These are phyloP conservation scores for Gossypioides kirkii DNA, from an alignment of 345 rosid species.

Conservation along the genomic window DNA sequence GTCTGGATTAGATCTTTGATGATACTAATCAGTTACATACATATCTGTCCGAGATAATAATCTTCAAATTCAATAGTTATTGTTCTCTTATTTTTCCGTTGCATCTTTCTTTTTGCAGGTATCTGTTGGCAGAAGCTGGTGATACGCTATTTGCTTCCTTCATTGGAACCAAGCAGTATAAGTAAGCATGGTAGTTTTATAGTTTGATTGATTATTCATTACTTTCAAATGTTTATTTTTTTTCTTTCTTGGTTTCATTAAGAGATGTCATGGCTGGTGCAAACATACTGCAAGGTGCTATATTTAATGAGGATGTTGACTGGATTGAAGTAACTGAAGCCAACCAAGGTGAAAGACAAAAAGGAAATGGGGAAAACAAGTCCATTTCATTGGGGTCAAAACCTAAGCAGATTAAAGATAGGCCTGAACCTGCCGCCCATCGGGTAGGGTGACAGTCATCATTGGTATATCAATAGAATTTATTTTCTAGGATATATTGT, in stretches of 20 bases:
- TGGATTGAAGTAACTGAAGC: slow-evolving; percentile 39
- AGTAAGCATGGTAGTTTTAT: slow-evolving; percentile 42
- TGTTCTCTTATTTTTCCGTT: background rate
- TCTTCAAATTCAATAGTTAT: background rate
- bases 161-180: slow-evolving; percentile 90
- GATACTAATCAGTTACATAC: background rate
- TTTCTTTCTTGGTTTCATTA: slow-evolving; percentile 20
- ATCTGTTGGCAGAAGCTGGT: slow-evolving; percentile 89
- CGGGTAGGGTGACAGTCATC: slow-evolving; percentile 47
- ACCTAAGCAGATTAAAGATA: slow-evolving; percentile 47
- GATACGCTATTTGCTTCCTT: slow-evolving; percentile 96
- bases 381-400: slow-evolving; percentile 44
- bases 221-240: background rate
- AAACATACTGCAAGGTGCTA: slow-evolving; percentile 89
- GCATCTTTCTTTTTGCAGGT: slow-evolving; percentile 39
- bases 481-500: background rate
- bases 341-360: slow-evolving; percentile 33
- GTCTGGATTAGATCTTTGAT: background rate
- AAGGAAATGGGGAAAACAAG: slow-evolving; percentile 40
- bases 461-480: background rate
- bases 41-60: background rate
- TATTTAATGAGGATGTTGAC: slow-evolving; percentile 72
- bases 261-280: slow-evolving; percentile 96
- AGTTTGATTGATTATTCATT: background rate
- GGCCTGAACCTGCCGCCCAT: slow-evolving; percentile 91